phyloP scores from a whole-genome alignment of 306 rosid species.

The Sphenostylis stenocarpa region DNA sequence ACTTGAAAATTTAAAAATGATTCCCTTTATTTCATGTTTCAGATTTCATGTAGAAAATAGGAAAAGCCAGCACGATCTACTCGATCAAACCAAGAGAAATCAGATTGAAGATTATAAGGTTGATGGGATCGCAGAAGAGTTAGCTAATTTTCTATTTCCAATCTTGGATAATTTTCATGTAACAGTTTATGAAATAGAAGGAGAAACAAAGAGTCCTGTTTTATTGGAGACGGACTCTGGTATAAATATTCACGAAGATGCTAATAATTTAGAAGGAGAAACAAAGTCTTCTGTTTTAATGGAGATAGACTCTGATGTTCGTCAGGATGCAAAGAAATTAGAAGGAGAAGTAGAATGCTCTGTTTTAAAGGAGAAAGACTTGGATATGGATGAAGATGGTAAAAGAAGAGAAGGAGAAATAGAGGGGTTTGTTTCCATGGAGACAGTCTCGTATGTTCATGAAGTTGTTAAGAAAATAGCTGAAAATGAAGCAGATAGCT shows the following conservation, averaged over 20 bases:
- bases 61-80: background rate
- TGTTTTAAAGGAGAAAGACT: background rate
- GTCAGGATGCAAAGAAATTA: background rate
- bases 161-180: background rate
- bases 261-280: background rate
- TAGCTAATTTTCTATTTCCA: conserved; percentile 19
- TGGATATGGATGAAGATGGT: background rate
- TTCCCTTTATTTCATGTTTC: conserved; percentile 6
- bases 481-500: conserved; percentile 21
- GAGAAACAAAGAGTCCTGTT: background rate
- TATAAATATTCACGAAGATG: background rate
- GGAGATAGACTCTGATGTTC: conserved; percentile 14
- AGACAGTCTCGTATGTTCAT: background rate
- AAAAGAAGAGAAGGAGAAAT: background rate
- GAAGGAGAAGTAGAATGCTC: conserved; percentile 14
- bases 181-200: background rate
- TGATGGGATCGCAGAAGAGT: conserved; percentile 39
- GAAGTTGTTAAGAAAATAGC: background rate
- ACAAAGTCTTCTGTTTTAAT: background rate
- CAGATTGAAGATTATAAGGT: conserved; percentile 24
- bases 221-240: conserved; percentile 6
- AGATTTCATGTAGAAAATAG: conserved; percentile 40
- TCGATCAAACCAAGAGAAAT: conserved; percentile 1
- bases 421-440: background rate
- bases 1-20: background rate